A percentile compares a stretch with the other conserved stretches of the same genome.
Conservation (phyloP, 2,329 filamentous ascomycete genomes). For the Cryphonectria parasitica region DNA sequence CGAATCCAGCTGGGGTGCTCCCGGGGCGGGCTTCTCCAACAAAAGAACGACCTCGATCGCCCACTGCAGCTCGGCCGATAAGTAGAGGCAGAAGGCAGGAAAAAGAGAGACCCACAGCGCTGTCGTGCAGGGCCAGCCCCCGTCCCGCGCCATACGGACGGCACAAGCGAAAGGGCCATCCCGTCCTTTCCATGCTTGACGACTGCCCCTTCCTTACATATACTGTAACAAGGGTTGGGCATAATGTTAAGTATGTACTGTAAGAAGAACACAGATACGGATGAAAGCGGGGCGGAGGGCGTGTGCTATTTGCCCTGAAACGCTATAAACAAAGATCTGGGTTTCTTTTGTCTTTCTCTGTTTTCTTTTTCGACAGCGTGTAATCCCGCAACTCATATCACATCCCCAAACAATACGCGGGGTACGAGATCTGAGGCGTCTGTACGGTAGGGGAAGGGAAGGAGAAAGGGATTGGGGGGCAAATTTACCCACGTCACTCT, state of each 20-base stretch:
- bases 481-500: background rate
- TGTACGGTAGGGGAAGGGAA: background rate
- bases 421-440: background rate
- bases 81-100: background rate
- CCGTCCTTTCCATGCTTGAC: background rate
- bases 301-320: background rate
- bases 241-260: background rate
- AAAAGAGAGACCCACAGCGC: background rate
- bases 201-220: background rate
- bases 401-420: background rate
- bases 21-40: background rate
- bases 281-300: too few species aligned
- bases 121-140: slow-evolving; percentile 12
- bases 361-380: background rate
- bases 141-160: slow-evolving; percentile 9
- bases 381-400: background rate
- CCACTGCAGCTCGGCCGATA: background rate
- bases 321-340: background rate
- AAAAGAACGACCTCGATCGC: background rate
- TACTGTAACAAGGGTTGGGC: background rate
- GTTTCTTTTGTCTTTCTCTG: background rate
- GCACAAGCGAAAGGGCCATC: slow-evolving; percentile 14
- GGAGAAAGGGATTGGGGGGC: background rate
- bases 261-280: background rate
- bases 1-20: background rate